Conservation (phyloP, 2,329 filamentous ascomycete species). For the Colletotrichum trifolii region DNA sequence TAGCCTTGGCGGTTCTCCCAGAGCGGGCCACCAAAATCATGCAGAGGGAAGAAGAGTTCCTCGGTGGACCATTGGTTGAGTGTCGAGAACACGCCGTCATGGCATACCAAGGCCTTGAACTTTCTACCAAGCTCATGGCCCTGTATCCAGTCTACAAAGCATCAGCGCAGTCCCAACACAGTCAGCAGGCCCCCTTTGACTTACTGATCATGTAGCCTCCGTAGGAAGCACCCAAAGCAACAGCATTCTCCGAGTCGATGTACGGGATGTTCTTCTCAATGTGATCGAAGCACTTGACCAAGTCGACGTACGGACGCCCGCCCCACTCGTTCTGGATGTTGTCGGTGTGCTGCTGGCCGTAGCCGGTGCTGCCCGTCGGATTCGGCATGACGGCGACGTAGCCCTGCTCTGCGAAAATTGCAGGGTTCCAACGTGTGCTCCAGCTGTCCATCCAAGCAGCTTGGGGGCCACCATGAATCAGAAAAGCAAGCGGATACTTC, state of each 20-base stretch:
- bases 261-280: slow-evolving; percentile 73
- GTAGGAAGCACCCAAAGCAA: slow-evolving; percentile 80
- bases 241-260: slow-evolving; percentile 75
- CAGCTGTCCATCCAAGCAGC: slow-evolving; percentile 80
- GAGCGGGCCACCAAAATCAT: slow-evolving; percentile 72
- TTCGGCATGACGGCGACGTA: slow-evolving; percentile 87
- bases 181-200: slow-evolving; percentile 37
- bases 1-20: slow-evolving; percentile 73
- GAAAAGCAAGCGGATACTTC: slow-evolving; percentile 81
- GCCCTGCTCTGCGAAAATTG: slow-evolving; percentile 87
- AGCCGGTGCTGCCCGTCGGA: slow-evolving; percentile 85
- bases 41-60: slow-evolving; percentile 77
- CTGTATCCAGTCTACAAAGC: slow-evolving; percentile 81
- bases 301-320: slow-evolving; percentile 83
- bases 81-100: slow-evolving; percentile 86
- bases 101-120: slow-evolving; percentile 89
- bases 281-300: slow-evolving; percentile 82
- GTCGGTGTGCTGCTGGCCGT: slow-evolving; percentile 81
- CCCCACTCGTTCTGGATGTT: slow-evolving; percentile 87
- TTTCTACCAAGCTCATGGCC: slow-evolving; percentile 83
- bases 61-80: slow-evolving; percentile 73
- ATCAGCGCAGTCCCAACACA: slow-evolving; percentile 37
- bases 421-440: slow-evolving; percentile 88
- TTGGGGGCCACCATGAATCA: slow-evolving; percentile 88
- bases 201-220: slow-evolving; percentile 80